Conservation (phyloP, 2,329 filamentous ascomycete species). For the Fusarium pilosicola region DNA sequence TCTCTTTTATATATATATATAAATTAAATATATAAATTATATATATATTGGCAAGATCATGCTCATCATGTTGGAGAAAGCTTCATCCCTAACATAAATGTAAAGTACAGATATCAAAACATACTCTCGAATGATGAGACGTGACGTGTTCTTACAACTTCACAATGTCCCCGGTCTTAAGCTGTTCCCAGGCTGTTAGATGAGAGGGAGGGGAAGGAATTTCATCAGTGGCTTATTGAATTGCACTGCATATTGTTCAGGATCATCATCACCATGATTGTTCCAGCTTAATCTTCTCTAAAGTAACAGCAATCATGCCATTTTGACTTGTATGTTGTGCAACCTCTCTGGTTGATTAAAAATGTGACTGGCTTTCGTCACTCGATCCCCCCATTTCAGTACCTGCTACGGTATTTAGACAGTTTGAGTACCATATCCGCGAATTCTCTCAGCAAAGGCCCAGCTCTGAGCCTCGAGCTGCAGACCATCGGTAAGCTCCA, state of each 20-base stretch:
- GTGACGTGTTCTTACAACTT: constrained; percentile 15
- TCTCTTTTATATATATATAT: too few species aligned
- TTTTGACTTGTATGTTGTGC: constrained; percentile 8
- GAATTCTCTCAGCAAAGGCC: constrained; percentile 96
- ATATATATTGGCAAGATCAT: background rate
- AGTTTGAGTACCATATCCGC: constrained; percentile 90
- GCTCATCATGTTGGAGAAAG: background rate
- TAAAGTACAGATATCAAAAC: background rate
- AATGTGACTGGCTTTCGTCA: constrained; percentile 4
- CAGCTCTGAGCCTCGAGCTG: constrained; percentile 96
- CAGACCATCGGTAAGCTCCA: constrained; percentile 85
- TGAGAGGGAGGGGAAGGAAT: background rate
- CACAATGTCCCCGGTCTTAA: background rate
- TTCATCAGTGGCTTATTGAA: background rate
- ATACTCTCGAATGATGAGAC: too few species aligned
- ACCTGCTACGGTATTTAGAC: constrained; percentile 53
- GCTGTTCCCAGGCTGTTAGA: background rate
- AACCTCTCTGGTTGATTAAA: constrained; percentile 17
- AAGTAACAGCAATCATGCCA: constrained; percentile 4
- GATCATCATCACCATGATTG: constrained; percentile 8
- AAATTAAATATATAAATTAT: too few species aligned
- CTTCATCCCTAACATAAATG: background rate
- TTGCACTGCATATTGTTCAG: background rate
- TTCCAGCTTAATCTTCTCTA: constrained; percentile 1
- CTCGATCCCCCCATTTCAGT: constrained; percentile 1